Evolutionary conservation across 768 basidiomycete species (phyloP).

Genomic region (Cystobasidiopsis lactophilus): DNA sequence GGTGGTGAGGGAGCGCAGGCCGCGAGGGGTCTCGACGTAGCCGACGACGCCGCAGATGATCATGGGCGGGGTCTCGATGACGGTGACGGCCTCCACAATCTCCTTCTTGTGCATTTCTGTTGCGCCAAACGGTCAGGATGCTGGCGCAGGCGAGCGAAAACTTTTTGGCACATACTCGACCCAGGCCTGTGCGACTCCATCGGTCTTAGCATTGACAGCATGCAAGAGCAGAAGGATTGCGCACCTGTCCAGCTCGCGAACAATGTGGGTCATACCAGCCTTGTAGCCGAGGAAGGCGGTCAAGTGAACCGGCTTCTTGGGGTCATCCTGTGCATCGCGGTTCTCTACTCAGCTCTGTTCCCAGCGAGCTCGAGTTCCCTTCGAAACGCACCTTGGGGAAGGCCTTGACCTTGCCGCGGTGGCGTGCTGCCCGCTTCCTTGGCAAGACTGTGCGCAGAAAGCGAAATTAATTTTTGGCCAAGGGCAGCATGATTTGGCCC

Average conservation of each 20-base stretch:
- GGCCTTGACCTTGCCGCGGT: conserved; percentile 97
- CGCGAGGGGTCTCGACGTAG: conserved; percentile 98
- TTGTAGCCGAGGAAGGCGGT: conserved; percentile 99
- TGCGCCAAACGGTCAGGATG: background rate
- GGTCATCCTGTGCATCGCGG: conserved; percentile 57
- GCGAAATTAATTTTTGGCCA: background rate
- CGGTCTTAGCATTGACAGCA: background rate
- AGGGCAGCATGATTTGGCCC: background rate
- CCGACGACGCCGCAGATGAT: conserved; percentile 94
- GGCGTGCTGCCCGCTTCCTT: conserved; percentile 85
- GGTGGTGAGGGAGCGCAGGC: conserved; percentile 92
- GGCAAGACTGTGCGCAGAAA: conserved; percentile 38
- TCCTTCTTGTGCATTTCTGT: conserved; percentile 99
- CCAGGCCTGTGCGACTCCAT: conserved; percentile 34
- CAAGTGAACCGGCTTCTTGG: conserved; percentile 95
- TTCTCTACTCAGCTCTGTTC: conserved; percentile 14
- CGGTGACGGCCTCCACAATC: conserved; percentile 88
- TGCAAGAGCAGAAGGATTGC: background rate
- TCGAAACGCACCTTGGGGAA: too few species aligned
- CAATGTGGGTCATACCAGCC: conserved; percentile 99
- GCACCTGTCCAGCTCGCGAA: conserved; percentile 82
- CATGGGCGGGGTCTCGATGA: conserved; percentile 92
- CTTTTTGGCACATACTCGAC: conserved; percentile 49
- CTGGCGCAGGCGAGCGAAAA: background rate
- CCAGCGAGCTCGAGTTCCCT: conserved; percentile 27